Evolutionary conservation across 768 basidiomycete species (phyloP), one percentile per base, ranked within the genome.

Genomic region (Tylopilus vinaceipallidus): DNA sequence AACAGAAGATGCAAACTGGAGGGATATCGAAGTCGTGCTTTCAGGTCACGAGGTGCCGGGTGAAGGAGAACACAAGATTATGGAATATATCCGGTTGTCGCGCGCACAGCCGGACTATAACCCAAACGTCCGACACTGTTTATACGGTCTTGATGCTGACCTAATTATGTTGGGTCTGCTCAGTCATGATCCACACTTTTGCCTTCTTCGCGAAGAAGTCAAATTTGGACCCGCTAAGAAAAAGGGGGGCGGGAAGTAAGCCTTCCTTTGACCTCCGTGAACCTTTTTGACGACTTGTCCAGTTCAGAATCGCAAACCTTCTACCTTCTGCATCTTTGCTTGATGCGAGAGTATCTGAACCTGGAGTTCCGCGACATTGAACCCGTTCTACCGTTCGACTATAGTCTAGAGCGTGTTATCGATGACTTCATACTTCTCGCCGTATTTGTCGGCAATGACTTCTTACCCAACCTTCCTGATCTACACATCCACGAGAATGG

Each of bases 61-160:
- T 57, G 97, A 99, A 71, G 97, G 97, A 52, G 97, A 99, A 66
- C 97, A 99, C 81, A 99, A 99, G 77, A 95, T 99, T 58, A 98
- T 98, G 90, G 97, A 98, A 67, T 99, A 95, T 71, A 98, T 99
- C 66, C 87, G 97, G 33, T 72, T 93, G 53, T 86, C 88, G 45
- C 88, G 95, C 59, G 95, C 97, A 26, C 97, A 98, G 68, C 91
- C 89, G 8, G 87, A 91, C 66, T 95, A 98, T 74, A 88, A 97
- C 71, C 91, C 95, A 4, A 98, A 98, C 69, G 81, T 94, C 47
- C 87, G 97, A 57, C 97, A 99, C 71, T 99, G 97, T 72, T 75
- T 99, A 47, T 99, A 99, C 68, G 97, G 97, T 36, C 85, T 99
- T 30, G 97, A 99, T 65, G 97, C 97, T 27, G 97, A 99, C 73